These are phyloP conservation scores for Candolleomyces eurysporus DNA, from an alignment of 768 basidiomycete genomes.

Conservation along the genomic window DNA sequence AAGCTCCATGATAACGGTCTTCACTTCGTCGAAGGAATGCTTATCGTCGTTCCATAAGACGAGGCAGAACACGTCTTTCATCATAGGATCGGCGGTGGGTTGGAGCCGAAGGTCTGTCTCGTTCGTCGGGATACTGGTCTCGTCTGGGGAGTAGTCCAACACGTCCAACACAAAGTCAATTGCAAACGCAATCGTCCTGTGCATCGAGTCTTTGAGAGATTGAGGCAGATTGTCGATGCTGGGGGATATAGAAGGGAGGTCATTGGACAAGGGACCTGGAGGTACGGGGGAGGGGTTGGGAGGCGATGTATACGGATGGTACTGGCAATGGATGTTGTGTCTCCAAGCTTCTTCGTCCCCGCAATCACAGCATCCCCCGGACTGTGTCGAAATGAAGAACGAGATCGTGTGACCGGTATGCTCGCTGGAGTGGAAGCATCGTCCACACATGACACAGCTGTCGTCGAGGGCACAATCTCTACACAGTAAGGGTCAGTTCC, in stretches of 20 bases:
- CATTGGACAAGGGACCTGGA: slow-evolving; percentile 41
- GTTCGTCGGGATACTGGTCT: slow-evolving; percentile 61
- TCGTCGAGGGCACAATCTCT: slow-evolving; percentile 93
- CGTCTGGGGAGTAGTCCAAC: slow-evolving; percentile 79
- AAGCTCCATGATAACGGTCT: slow-evolving; percentile 63
- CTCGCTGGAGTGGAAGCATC: slow-evolving; percentile 86
- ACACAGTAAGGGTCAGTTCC: slow-evolving; percentile 7
- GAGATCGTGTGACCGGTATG: slow-evolving; percentile 88
- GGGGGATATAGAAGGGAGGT: slow-evolving; percentile 60
- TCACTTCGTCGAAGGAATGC: slow-evolving; percentile 89
- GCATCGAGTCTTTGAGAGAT: slow-evolving; percentile 73
- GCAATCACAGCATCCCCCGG: slow-evolving; percentile 93
- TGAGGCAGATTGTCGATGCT: slow-evolving; percentile 54
- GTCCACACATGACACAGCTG: slow-evolving; percentile 85
- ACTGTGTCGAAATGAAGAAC: slow-evolving; percentile 90
- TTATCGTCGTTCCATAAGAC: slow-evolving; percentile 98
- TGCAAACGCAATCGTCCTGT: slow-evolving; percentile 69
- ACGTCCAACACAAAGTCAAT: slow-evolving; percentile 84
- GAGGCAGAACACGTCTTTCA: slow-evolving; percentile 77
- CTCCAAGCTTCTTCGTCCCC: slow-evolving; percentile 91
- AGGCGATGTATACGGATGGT: slow-evolving; percentile 56
- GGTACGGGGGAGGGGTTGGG: slow-evolving; percentile 40
- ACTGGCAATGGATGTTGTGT: slow-evolving; percentile 60
- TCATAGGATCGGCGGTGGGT: slow-evolving; percentile 74
- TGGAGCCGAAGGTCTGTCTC: slow-evolving; percentile 73